Base-by-base conservation (phyloP, 805 yeast species). In the Nadsonia fulvescens region DNA sequence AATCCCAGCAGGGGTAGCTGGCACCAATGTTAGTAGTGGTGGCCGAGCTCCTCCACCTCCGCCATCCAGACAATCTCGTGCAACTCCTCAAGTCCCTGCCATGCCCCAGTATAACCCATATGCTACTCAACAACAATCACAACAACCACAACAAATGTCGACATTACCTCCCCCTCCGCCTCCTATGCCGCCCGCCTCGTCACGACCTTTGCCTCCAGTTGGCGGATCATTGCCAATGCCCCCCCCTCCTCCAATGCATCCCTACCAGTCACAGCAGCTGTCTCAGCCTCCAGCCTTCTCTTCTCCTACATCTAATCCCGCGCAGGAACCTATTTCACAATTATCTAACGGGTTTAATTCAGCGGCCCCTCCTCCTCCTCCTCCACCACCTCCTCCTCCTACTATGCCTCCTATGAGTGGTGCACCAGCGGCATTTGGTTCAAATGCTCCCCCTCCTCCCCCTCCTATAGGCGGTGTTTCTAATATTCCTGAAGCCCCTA, bases 21-120 rank as follows among this genome's bases (percentile, higher is more conserved):
- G n/a, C n/a, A n/a, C n/a, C n/a, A n/a, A n/a, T n/a, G n/a, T n/a
- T 2, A 28, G 26, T 28, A 28, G 17, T 4, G 23, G 13, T 7
- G 30, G 25, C 7, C 23, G 34, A 15, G 30, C 35, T 8, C 56
- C 60, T 5, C 62, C 61, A 8, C 55, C 63, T 2, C 58, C 60
- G 3, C 58, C 59, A 5, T 30, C 43, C 5, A 38, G 44, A 5
- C 34, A 37, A 8, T 40, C 46, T 5, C 33, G 43, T 5, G 31
- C 41, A 4, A 39, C 37, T 1, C 44, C 43, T 3, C 32, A 37
- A 11, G 30, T 39, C 12, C 34, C 41, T 27, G 37, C 24, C 14
- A 19, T 31, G 14, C 48, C 39, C 8, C 39, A 23, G n/a, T 35
- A 32, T 14, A 39, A 34, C 18, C 30, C 28, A 25, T 25, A 25